Evolutionary conservation across 1,139 yeast genomes (phyloP).

Genomic region (Pichia sorboxylosa): DNA sequence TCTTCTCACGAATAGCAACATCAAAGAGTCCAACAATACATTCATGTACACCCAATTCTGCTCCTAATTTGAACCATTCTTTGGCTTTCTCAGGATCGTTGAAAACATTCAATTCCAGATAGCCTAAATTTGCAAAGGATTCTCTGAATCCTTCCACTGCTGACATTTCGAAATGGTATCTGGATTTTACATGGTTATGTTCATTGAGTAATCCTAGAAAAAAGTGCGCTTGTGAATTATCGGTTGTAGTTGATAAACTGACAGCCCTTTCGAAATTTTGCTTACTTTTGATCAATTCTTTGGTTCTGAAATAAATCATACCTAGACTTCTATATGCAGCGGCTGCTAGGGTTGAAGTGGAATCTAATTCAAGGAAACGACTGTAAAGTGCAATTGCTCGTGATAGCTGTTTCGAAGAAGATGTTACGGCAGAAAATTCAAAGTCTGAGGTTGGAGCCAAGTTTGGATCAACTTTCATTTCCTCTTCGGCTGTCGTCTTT

Average conservation of each 20-base stretch:
- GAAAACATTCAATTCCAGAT: conserved; percentile 61
- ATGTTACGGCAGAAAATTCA: neutral
- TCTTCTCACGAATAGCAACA: conserved; percentile 19
- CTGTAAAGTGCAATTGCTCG: conserved; percentile 52
- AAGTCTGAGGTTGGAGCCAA: too few species aligned
- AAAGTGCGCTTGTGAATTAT: conserved; percentile 59
- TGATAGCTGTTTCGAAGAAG: conserved; percentile 27
- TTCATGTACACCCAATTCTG: conserved; percentile 49
- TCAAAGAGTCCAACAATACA: conserved; percentile 75
- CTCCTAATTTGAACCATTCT: conserved; percentile 81
- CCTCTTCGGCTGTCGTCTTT: conserved; percentile 4
- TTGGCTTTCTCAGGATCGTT: conserved; percentile 42
- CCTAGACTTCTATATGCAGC: conserved; percentile 72
- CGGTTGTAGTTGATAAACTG: conserved; percentile 45
- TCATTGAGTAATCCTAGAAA: conserved; percentile 63
- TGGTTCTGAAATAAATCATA: conserved; percentile 42
- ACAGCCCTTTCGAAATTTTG: conserved; percentile 51
- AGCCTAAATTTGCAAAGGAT: conserved; percentile 66
- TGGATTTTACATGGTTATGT: conserved; percentile 44
- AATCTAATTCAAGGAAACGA: conserved; percentile 44
- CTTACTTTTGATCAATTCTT: conserved; percentile 42
- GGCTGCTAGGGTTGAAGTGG: conserved; percentile 48
- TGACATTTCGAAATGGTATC: conserved; percentile 62
- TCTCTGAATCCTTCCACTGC: conserved; percentile 71
- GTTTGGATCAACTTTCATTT: conserved; percentile 14